Evolutionary conservation across 768 basidiomycete species (phyloP).

Genomic region (Psilocybe subaeruginosa): DNA sequence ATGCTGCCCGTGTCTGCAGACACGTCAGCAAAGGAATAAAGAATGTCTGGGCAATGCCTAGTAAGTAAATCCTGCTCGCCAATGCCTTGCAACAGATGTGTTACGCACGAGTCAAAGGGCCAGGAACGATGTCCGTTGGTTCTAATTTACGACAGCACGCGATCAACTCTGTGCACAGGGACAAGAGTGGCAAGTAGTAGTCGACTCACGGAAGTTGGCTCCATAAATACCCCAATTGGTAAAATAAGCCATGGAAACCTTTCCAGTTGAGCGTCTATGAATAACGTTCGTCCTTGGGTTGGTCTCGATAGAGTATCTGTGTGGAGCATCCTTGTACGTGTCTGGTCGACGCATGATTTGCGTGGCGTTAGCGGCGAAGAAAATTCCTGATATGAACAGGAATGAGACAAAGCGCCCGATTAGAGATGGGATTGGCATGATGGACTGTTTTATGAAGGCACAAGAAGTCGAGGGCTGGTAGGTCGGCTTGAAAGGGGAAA

Average conservation of each 20-base stretch:
- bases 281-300: slow-evolving; percentile 42
- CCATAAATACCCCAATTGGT: slow-evolving; percentile 71
- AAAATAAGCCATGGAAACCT: slow-evolving; percentile 54
- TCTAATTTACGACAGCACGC: slow-evolving; percentile 40
- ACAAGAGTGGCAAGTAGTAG: background rate
- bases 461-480: background rate
- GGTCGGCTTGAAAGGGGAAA: slow-evolving; percentile 6
- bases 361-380: slow-evolving; percentile 38
- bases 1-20: slow-evolving; percentile 63
- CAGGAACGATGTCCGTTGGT: slow-evolving; percentile 62
- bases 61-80: background rate
- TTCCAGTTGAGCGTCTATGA: slow-evolving; percentile 40
- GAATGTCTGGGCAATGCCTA: slow-evolving; percentile 44
- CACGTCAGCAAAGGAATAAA: slow-evolving; percentile 82
- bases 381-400: slow-evolving; percentile 23
- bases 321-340: slow-evolving; percentile 43
- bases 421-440: slow-evolving; percentile 17
- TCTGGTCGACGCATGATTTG: slow-evolving; percentile 58
- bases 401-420: slow-evolving; percentile 30
- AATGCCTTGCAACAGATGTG: background rate
- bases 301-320: slow-evolving; percentile 32
- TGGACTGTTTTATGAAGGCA: background rate
- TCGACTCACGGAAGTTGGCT: slow-evolving; percentile 58
- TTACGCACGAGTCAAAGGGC: slow-evolving; percentile 61
- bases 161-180: slow-evolving; percentile 2